Evolutionary conservation across 2,329 filamentous ascomycete genomes (phyloP).

Genomic region (Cladorrhinum sp.): DNA sequence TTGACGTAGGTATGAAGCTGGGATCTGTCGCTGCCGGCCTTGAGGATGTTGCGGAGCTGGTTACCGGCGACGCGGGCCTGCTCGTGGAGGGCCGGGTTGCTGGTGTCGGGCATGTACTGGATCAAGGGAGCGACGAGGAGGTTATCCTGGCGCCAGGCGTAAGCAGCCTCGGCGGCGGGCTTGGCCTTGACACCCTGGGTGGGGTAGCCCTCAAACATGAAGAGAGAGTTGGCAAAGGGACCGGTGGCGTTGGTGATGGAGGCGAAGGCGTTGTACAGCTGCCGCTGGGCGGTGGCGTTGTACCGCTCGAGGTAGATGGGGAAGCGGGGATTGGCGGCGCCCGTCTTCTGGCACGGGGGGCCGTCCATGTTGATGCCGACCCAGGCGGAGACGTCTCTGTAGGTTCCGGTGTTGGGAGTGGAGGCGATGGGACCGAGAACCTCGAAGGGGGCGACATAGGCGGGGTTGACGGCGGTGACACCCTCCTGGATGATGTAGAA

Average conservation of each 20-base stretch:
- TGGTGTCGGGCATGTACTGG: conserved; percentile 33
- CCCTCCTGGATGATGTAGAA: conserved; percentile 45
- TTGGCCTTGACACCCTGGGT: conserved; percentile 42
- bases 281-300: conserved; percentile 31
- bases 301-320: conserved; percentile 43
- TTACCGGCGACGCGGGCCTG: conserved; percentile 37
- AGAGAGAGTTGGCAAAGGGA: conserved; percentile 36
- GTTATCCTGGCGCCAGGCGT: conserved; percentile 44
- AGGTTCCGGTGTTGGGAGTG: conserved; percentile 38
- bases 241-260: conserved; percentile 27
- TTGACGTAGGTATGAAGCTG: conserved; percentile 46
- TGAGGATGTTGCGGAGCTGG: conserved; percentile 37
- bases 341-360: conserved; percentile 41
- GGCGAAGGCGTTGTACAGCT: conserved; percentile 35
- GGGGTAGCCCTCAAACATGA: conserved; percentile 57
- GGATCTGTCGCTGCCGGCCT: conserved; percentile 33
- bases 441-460: conserved; percentile 43
- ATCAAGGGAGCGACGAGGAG: conserved; percentile 41
- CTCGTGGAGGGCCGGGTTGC: conserved; percentile 32
- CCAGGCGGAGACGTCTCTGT: conserved; percentile 45
- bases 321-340: conserved; percentile 41
- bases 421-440: conserved; percentile 38
- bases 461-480: conserved; percentile 38
- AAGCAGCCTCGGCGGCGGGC: conserved; percentile 39
- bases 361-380: conserved; percentile 38